These are phyloP conservation scores for Linderniella brevidens DNA, from an alignment of 257 asterid genomes.

Conservation along the genomic window DNA sequence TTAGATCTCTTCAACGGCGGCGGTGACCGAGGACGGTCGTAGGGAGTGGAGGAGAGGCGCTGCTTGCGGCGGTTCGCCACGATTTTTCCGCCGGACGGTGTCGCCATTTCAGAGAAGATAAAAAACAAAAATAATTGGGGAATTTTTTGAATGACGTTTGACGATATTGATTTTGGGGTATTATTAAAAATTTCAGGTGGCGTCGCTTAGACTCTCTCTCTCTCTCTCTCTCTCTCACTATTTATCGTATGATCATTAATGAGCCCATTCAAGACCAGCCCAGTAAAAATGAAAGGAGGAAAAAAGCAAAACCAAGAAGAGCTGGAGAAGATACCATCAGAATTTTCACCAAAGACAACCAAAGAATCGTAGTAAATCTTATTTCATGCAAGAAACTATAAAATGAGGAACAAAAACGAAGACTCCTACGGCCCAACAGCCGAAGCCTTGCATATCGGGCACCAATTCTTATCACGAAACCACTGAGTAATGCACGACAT, in stretches of 20 bases:
- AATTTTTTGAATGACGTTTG: conserved; percentile 2
- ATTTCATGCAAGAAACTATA: too few species aligned
- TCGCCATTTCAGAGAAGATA: conserved; percentile 16
- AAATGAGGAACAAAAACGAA: conserved; percentile 1
- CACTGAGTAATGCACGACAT: conserved; percentile 44
- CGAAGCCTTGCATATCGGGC: conserved; percentile 74
- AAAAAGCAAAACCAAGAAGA: conserved; percentile 56
- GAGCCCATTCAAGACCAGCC: conserved; percentile 47
- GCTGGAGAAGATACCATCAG: too few species aligned
- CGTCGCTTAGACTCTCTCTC: background rate
- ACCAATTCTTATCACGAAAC: conserved; percentile 70
- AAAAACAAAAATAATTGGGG: conserved; percentile 7
- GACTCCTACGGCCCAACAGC: conserved; percentile 19
- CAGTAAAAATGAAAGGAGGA: conserved; percentile 61
- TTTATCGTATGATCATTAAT: background rate
- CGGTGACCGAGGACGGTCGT: conserved; percentile 21
- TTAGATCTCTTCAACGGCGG: conserved; percentile 20
- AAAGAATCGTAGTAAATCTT: background rate
- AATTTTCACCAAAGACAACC: conserved; percentile 47
- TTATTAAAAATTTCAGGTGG: background rate
- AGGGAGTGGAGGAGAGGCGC: conserved; percentile 24
- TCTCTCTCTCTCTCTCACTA: background rate
- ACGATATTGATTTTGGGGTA: background rate
- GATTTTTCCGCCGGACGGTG: conserved; percentile 27
- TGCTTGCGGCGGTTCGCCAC: conserved; percentile 25